Base-by-base conservation (phyloP, 2,329 filamentous ascomycete genomes). In the Neodidymelliopsis sp. region DNA sequence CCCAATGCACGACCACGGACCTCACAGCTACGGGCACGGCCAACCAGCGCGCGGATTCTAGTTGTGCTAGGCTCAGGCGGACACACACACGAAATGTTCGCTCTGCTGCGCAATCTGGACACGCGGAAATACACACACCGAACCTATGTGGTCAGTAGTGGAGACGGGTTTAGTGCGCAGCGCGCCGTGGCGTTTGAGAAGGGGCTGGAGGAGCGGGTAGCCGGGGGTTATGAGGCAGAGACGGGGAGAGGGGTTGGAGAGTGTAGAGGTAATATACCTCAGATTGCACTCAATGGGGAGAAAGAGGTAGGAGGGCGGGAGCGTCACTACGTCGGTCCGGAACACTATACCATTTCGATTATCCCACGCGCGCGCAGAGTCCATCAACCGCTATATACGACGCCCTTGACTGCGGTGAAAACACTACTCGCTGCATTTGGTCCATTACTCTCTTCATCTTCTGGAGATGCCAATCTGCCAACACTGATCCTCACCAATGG, bases 81-180 rank as follows among this genome's bases (percentile, higher is more conserved):
- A 1, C 94, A 99, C 74, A 97, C 94, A 0, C 87, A 91, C 36
- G 94, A 99, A 74, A 96, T 99, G 89, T 80, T 96, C 55, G 85
- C 88, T 65, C 89, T 97, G 77, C 84, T 99, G 61, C 77, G 79
- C 59, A 82, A 81, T 58, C 74, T 86, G 1, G 68, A 76, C 45
- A 72, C 74, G 41, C 39, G 50, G 6, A 70, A 72, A 39, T 79
- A 74, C 67, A 78, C 75, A 4, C 86, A 89, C 62, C 84, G 94
- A 19, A 93, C 90, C 20, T 99, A 96, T 71, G 76, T 96, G 16
- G 80, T 95, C 44, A 89, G 87, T 56, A 85, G 83, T 1, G 91
- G 89, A 0, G 94, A 99, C 67, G 73, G 70, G 7, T 84, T 90
- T 68, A 94, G 89, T 12, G 80, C 83, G 1, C 74, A 81, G 13